Evolutionary conservation across 2,329 filamentous ascomycete genomes (phyloP).

Genomic region (Curvularia sp.): DNA sequence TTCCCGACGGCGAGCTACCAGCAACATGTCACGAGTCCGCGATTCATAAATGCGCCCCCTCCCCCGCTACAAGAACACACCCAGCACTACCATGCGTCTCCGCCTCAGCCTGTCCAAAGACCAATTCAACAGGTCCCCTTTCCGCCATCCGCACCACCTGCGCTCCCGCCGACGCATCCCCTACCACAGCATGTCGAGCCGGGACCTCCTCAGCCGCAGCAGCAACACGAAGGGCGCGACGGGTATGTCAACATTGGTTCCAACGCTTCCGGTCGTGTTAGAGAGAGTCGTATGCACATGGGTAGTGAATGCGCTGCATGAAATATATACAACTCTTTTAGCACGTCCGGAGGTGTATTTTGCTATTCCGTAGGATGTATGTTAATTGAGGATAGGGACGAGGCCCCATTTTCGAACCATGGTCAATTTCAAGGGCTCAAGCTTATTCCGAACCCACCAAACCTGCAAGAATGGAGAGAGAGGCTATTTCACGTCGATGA

Average conservation of each 20-base stretch:
- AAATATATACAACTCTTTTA: neutral
- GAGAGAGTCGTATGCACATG: neutral
- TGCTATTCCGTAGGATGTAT: neutral
- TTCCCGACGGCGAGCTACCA: constrained; percentile 33
- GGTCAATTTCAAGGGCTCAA: constrained; percentile 62
- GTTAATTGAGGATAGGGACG: constrained; percentile 22
- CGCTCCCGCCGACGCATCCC: constrained; percentile 20
- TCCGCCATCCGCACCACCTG: constrained; percentile 17
- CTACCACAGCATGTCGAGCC: constrained; percentile 10
- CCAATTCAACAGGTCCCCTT: constrained; percentile 23
- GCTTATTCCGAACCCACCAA: constrained; percentile 70
- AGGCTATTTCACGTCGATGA: constrained; percentile 78
- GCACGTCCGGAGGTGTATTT: neutral
- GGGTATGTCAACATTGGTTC: constrained; percentile 2
- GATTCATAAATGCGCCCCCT: constrained; percentile 31
- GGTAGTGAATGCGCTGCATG: neutral
- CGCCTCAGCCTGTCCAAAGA: constrained; percentile 22
- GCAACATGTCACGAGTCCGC: constrained; percentile 35
- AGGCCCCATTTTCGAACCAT: constrained; percentile 55
- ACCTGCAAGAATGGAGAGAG: constrained; percentile 72
- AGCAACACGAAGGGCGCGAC: constrained; percentile 10
- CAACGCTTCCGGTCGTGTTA: neutral
- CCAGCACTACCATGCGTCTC: constrained; percentile 27
- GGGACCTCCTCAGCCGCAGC: constrained; percentile 10
- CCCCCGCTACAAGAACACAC: constrained; percentile 24